A percentile compares a stretch with the other conserved stretches of the same genome.
These are phyloP conservation scores for Eutypa lata DNA, from an alignment of 2,329 filamentous ascomycete species.

Conservation along the genomic window DNA sequence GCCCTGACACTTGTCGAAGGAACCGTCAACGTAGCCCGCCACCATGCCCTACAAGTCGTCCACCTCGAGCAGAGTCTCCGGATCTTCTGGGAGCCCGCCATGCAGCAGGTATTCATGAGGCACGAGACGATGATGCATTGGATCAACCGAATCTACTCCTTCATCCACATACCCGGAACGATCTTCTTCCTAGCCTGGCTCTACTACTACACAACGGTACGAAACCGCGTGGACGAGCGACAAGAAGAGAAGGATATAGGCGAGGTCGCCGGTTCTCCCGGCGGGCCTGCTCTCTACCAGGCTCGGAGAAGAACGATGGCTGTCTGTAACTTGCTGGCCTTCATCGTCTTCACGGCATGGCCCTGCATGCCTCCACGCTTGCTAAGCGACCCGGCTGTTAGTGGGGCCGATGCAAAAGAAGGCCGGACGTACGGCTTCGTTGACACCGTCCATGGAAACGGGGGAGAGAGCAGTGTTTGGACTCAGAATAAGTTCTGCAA, in stretches of 20 bases:
- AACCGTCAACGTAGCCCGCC: slow-evolving; percentile 65
- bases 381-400: slow-evolving; percentile 53
- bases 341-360: slow-evolving; percentile 59
- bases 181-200: slow-evolving; percentile 65
- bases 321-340: slow-evolving; percentile 59
- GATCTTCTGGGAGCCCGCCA: slow-evolving; percentile 61
- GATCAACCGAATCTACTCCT: slow-evolving; percentile 72
- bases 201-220: slow-evolving; percentile 67
- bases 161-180: slow-evolving; percentile 75
- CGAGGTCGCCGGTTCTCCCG: slow-evolving; percentile 19
- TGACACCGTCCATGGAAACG: slow-evolving; percentile 54
- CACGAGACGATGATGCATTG: slow-evolving; percentile 58
- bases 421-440: slow-evolving; percentile 60
- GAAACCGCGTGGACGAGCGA: slow-evolving; percentile 19
- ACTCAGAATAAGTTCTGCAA: slow-evolving; percentile 70
- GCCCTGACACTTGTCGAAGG: slow-evolving; percentile 65
- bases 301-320: slow-evolving; percentile 57
- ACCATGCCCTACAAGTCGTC: slow-evolving; percentile 66
- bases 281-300: slow-evolving; percentile 50
- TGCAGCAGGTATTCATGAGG: slow-evolving; percentile 42
- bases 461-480: slow-evolving; percentile 66
- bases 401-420: slow-evolving; percentile 53
- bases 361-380: slow-evolving; percentile 63
- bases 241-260: slow-evolving; percentile 5
- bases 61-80: slow-evolving; percentile 61